A percentile compares a stretch with the other conserved stretches of the same genome.
These are phyloP conservation scores for Acmispon strigosus DNA, from an alignment of 306 rosid species.

Conservation along the genomic window DNA sequence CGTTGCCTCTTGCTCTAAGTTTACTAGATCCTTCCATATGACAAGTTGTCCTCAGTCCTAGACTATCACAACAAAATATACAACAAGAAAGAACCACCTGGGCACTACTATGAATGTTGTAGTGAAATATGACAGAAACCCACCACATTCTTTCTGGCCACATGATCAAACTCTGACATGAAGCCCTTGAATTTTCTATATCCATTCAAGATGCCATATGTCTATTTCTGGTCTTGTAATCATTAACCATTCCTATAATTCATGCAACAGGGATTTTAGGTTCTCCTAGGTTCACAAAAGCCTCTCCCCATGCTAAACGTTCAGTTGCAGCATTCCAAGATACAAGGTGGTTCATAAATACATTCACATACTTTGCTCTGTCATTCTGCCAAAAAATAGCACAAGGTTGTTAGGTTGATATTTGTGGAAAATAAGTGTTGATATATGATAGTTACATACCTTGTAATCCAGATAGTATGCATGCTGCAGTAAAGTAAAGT, in stretches of 20 bases:
- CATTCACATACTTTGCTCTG: constrained; percentile 61
- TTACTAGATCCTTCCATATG: background rate
- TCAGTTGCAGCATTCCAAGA: constrained; percentile 78
- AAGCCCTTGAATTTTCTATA: constrained; percentile 10
- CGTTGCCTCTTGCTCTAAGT: constrained; percentile 11
- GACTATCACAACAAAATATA: constrained; percentile 21
- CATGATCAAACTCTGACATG: background rate
- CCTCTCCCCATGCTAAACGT: constrained; percentile 62
- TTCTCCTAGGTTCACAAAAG: constrained; percentile 81
- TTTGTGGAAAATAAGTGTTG: background rate
- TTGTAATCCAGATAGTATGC: constrained; percentile 88
- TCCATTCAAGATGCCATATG: constrained; percentile 8
- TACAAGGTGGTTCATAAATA: constrained; percentile 74
- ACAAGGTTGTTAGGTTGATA: constrained; percentile 3
- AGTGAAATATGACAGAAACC: constrained; percentile 3
- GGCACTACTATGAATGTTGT: background rate
- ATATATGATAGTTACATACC: constrained; percentile 40
- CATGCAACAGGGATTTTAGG: constrained; percentile 85
- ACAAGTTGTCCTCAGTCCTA: constrained; percentile 10
- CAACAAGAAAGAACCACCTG: constrained; percentile 12
- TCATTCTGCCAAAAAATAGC: constrained; percentile 63
- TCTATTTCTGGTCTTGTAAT: background rate
- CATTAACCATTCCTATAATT: constrained; percentile 24
- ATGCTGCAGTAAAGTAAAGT: constrained; percentile 56
- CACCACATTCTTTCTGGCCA: background rate